Evolutionary conservation across 2,329 filamentous ascomycete species (phyloP), one percentile per base, ranked within the genome.

Genomic region (Coleophoma eucalyptorum): DNA sequence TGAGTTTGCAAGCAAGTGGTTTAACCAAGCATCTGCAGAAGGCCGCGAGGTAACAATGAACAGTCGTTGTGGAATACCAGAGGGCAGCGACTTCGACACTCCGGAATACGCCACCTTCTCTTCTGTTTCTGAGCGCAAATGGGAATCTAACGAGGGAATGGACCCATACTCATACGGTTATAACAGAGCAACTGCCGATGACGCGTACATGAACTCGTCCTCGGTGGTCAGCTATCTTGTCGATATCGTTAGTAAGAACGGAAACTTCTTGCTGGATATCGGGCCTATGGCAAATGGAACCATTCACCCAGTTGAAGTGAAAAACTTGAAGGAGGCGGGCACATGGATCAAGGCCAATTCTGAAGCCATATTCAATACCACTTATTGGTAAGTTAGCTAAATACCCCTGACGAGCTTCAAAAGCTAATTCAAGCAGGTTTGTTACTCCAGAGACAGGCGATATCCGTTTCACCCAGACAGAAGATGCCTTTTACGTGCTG

Each of bases 121-220:
- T 3, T 69, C 73, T 3, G 72, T 75, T 8, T 77, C 80, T 61
- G 61, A 68, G 32, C 69, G 77, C 26, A 83, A 84, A 62, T 84
- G 80, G 80, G 81, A 84, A 64, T 75, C 67, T 38, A 84, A 76
- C 63, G 71, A 72, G 40, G 80, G 80, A 35, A 79, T 84, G 76
- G 80, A 84, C 56, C 80, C 80, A 0, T 83, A 72, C 58, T 74
- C 69, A 54, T 84, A 83, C 56, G 80, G 80, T 3, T 84, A 78
- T 65, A 83, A 84, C 59, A 68, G 74, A 6, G 78, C 78, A 1
- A 84, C 79, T 0, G 69, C 74, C 0, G 58, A 65, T 2, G 60
- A 57, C 1, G 68, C 67, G 10, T 82, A 82, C 60, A 77, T 83
- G 72, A 80, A 75, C 40, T 74, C 78, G 0, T 67, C 62, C 7